A percentile compares a stretch with the other conserved stretches of the same genome.
phyloP scores from a whole-genome alignment of 2,329 filamentous ascomycete species.

The Helotiales sp. region DNA sequence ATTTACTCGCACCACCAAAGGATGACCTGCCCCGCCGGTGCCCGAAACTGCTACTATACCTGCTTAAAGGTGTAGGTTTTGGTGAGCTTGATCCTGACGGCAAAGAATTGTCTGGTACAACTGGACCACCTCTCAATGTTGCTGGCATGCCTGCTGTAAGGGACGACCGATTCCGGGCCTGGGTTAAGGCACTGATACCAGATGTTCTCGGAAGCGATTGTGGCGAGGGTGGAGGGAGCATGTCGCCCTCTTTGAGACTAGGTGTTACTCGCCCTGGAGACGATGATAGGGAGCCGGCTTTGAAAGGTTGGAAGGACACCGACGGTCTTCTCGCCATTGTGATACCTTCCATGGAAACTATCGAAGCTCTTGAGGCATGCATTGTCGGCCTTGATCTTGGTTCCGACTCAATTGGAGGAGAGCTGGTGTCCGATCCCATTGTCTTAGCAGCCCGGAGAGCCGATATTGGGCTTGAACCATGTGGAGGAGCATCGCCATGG shows the following conservation, averaged over 20 bases:
- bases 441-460: slow-evolving; percentile 70
- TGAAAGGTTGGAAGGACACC: slow-evolving; percentile 93
- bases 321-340: slow-evolving; percentile 69
- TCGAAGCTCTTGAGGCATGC: slow-evolving; percentile 33
- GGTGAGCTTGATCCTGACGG: slow-evolving; percentile 75
- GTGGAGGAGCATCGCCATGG: slow-evolving; percentile 72
- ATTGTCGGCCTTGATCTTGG: slow-evolving; percentile 37
- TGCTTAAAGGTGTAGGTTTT: slow-evolving; percentile 72
- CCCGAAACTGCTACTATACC: slow-evolving; percentile 93
- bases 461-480: slow-evolving; percentile 84
- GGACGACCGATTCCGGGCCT: slow-evolving; percentile 69
- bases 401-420: slow-evolving; percentile 51
- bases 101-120: slow-evolving; percentile 59
- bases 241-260: slow-evolving; percentile 26
- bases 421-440: slow-evolving; percentile 62
- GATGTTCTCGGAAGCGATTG: slow-evolving; percentile 51
- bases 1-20: slow-evolving; percentile 68
- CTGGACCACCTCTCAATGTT: slow-evolving; percentile 66
- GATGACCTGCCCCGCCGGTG: slow-evolving; percentile 79
- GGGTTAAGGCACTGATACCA: slow-evolving; percentile 50
- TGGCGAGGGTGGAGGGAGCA: slow-evolving; percentile 51
- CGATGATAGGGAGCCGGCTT: slow-evolving; percentile 89
- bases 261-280: slow-evolving; percentile 61
- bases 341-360: slow-evolving; percentile 49
- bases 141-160: slow-evolving; percentile 75